Conservation (phyloP, 768 basidiomycete genomes). For the Leccinum incarnatum region DNA sequence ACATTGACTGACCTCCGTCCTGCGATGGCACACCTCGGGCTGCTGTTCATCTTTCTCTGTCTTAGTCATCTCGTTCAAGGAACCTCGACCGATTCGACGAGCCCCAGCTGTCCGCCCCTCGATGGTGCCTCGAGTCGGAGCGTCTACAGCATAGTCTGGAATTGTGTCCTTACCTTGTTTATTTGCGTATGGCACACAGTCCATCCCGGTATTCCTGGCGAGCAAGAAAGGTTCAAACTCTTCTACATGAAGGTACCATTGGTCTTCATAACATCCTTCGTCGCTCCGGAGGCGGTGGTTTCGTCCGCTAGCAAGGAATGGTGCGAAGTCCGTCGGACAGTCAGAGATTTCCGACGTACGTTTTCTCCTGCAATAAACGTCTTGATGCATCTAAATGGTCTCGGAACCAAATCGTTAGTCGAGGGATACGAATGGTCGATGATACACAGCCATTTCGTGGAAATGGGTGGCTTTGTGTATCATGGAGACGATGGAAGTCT, state of each 20-base stretch:
- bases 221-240: not conserved
- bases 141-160: not conserved
- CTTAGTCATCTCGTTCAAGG: not conserved
- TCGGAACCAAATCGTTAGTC: not conserved
- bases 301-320: not conserved
- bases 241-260: not conserved
- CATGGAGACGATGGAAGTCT: not conserved
- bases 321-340: not conserved
- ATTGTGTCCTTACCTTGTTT: not conserved
- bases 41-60: not conserved
- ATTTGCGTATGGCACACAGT: conserved; percentile 3
- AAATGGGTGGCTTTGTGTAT: not conserved
- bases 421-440: not conserved
- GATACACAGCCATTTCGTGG: not conserved
- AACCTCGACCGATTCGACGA: not conserved
- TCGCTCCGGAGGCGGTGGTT: not conserved
- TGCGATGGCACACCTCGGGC: not conserved
- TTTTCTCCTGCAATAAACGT: not conserved
- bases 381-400: not conserved
- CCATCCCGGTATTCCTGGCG: not conserved
- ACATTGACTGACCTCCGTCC: not conserved
- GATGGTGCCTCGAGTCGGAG: not conserved
- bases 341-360: not conserved
- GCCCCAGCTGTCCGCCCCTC: not conserved
- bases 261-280: not conserved